Evolutionary conservation across 345 rosid genomes (phyloP).

Genomic region (Punica granatum): DNA sequence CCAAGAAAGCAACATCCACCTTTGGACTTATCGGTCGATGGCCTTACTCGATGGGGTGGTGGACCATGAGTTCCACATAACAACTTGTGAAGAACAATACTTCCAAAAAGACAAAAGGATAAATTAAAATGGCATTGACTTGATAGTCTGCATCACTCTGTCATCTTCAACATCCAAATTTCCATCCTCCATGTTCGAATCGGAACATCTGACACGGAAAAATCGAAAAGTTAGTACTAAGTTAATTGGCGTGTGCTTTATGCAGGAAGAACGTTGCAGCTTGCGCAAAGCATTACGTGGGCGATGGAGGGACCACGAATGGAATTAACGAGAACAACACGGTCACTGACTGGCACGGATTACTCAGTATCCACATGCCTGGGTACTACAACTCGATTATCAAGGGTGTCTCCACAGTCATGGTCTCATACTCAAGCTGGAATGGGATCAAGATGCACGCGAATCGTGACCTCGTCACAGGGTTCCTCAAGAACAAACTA

Average conservation of each 20-base stretch:
- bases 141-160: neutral
- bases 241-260: neutral
- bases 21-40: neutral
- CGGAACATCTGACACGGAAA: too few species aligned
- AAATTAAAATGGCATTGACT: neutral
- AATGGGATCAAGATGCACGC: conserved; percentile 89
- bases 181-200: neutral
- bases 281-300: conserved; percentile 90
- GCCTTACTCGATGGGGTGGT: neutral
- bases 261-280: conserved; percentile 75
- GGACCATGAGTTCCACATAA: conserved; percentile 1
- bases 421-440: conserved; percentile 93
- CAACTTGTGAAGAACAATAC: neutral
- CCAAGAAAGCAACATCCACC: conserved; percentile 1
- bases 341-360: conserved; percentile 37
- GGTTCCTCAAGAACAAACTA: conserved; percentile 63
- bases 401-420: conserved; percentile 80
- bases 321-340: conserved; percentile 81
- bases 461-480: conserved; percentile 52
- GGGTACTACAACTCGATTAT: conserved; percentile 57
- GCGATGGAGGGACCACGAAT: conserved; percentile 77
- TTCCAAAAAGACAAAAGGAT: neutral
- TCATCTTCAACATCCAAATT: neutral
- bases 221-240: too few species aligned
- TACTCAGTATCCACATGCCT: conserved; percentile 68